Evolutionary conservation across 345 rosid species (phyloP).

Genomic region (Gossypium arboreum): DNA sequence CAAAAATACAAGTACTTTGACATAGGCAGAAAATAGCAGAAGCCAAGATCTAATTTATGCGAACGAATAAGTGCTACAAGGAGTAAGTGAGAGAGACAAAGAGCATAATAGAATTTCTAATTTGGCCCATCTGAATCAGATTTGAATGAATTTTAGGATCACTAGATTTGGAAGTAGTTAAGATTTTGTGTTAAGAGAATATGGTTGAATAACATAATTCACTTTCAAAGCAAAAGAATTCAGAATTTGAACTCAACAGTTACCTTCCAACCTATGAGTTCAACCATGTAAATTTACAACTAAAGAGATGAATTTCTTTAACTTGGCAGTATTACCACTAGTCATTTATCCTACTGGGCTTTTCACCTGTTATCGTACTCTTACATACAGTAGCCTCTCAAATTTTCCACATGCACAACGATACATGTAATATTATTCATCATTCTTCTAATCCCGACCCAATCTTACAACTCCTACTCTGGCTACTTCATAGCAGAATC

Average conservation of each 20-base stretch:
- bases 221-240: conserved; percentile 5
- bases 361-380: neutral
- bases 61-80: neutral
- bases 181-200: neutral
- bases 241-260: neutral
- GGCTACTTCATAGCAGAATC: neutral
- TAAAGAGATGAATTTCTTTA: neutral
- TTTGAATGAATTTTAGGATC: neutral
- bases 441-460: neutral
- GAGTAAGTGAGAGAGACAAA: neutral
- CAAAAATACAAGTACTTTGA: neutral
- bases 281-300: neutral
- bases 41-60: neutral
- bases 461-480: neutral
- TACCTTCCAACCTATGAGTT: neutral
- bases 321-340: conserved; percentile 1
- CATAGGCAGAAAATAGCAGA: neutral
- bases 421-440: neutral
- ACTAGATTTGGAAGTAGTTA: neutral
- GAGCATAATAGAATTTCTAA: neutral
- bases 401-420: neutral
- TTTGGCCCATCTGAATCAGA: neutral
- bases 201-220: neutral
- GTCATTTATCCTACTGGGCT: neutral
- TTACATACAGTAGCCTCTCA: neutral